Percentiles rank a stretch among this genome's conserved stretches.
Evolutionary conservation across 441 rosid species (phyloP).

Genomic region (Populus hybrid): DNA sequence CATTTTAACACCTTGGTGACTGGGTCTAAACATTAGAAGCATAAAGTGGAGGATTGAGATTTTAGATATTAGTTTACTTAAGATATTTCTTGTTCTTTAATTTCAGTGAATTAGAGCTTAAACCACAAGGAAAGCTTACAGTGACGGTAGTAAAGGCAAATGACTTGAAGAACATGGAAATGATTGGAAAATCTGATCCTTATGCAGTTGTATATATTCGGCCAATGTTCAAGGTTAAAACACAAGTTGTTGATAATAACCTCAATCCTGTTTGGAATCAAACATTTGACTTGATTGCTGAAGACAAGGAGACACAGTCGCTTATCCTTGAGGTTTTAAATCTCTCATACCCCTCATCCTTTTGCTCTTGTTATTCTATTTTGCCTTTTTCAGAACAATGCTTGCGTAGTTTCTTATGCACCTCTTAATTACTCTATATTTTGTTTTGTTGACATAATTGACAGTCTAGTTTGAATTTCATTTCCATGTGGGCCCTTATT

Average conservation of each 20-base stretch:
- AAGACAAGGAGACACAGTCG: constrained; percentile 95
- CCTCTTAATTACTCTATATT: not conserved
- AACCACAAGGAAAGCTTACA: constrained; percentile 81
- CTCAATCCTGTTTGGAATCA: constrained; percentile 91
- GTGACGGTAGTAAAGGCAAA: constrained; percentile 68
- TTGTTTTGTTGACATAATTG: constrained; percentile 6
- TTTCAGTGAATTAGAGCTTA: constrained; percentile 82
- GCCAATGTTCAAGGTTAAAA: constrained; percentile 82
- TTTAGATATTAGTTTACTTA: not conserved
- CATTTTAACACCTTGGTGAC: not conserved
- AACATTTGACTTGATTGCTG: constrained; percentile 79
- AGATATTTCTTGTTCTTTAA: not conserved
- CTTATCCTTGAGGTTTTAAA: constrained; percentile 61
- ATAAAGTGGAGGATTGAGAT: not conserved
- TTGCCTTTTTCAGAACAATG: not conserved
- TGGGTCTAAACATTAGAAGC: not conserved
- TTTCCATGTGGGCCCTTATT: not conserved
- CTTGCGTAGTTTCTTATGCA: not conserved
- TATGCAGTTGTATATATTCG: constrained; percentile 67
- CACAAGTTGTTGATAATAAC: constrained; percentile 72
- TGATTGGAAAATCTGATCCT: constrained; percentile 99
- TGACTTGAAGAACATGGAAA: constrained; percentile 92
- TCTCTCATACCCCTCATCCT: constrained; percentile 5
- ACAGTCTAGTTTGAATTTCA: not conserved
- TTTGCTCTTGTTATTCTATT: not conserved